Evolutionary conservation across 108 stramenopile species (phyloP).

Genomic region (Nitzschia sp.): DNA sequence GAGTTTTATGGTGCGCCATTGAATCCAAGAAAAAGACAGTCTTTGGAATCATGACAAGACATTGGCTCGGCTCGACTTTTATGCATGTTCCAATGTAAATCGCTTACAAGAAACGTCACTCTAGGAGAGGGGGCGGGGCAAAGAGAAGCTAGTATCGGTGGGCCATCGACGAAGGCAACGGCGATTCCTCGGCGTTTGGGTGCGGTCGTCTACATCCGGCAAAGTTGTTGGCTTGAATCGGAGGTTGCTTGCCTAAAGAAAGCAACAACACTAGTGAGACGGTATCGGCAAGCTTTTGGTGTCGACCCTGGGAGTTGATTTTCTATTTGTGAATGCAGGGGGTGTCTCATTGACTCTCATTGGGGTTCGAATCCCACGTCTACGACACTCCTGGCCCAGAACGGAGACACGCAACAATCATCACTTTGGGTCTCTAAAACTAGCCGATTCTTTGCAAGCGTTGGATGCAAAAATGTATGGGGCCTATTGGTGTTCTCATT

Average conservation of each 20-base stretch:
- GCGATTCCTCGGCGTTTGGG: too few relatives aligned
- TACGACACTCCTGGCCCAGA: constrained; percentile 1
- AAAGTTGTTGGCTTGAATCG: constrained; percentile 52
- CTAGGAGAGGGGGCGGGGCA: too few relatives aligned
- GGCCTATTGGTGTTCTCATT: constrained; percentile 96
- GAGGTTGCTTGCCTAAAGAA: background rate
- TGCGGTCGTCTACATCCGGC: constrained; percentile 63
- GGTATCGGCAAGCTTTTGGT: constrained; percentile 16
- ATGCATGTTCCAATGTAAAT: too few relatives aligned
- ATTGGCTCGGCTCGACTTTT: too few relatives aligned
- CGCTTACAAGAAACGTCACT: too few relatives aligned
- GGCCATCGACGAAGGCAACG: too few relatives aligned
- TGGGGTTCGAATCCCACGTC: background rate
- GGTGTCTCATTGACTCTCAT: background rate
- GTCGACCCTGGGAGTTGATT: constrained; percentile 21
- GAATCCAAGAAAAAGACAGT: too few relatives aligned
- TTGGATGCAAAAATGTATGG: constrained; percentile 89
- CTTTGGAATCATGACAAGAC: too few relatives aligned
- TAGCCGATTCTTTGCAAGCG: constrained; percentile 61
- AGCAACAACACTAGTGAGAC: background rate
- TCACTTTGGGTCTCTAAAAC: constrained; percentile 51
- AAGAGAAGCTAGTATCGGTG: too few relatives aligned
- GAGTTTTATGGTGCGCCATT: too few relatives aligned
- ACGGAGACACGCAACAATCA: constrained; percentile 13
- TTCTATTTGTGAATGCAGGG: constrained; percentile 21